Conservation (phyloP, 768 basidiomycete species). For the Psilocybe cubensis region DNA sequence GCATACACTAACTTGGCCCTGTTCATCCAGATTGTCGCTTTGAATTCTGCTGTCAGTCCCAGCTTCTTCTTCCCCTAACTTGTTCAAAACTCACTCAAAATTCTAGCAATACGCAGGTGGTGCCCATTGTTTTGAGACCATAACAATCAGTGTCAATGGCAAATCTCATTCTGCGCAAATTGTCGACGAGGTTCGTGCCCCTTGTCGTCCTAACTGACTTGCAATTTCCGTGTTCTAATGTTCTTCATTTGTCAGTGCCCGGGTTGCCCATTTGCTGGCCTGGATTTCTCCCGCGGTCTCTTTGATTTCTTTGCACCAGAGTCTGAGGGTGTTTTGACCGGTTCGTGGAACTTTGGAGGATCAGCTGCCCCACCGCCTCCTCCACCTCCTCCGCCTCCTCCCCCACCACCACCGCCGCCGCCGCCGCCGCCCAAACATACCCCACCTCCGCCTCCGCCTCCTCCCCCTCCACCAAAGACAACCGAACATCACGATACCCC, state of each 20-base stretch:
- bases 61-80: neutral
- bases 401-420: slow-evolving; percentile 12
- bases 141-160: slow-evolving; percentile 55
- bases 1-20: neutral
- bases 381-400: slow-evolving; percentile 18
- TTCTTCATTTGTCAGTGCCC: slow-evolving; percentile 22
- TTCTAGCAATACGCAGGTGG: slow-evolving; percentile 27
- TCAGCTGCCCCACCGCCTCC: slow-evolving; percentile 19
- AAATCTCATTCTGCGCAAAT: slow-evolving; percentile 53
- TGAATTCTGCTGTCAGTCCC: slow-evolving; percentile 24
- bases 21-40: slow-evolving; percentile 25
- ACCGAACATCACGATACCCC: neutral
- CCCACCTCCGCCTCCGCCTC: slow-evolving; percentile 15
- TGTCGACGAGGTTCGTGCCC: slow-evolving; percentile 49
- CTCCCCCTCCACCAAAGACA: neutral
- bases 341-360: slow-evolving; percentile 53
- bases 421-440: slow-evolving; percentile 13
- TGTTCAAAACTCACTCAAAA: neutral
- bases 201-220: neutral
- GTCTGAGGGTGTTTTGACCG: slow-evolving; percentile 53
- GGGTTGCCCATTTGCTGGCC: slow-evolving; percentile 57
- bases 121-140: slow-evolving; percentile 50
- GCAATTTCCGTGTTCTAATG: neutral
- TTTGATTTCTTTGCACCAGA: slow-evolving; percentile 56
- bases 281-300: slow-evolving; percentile 65